A percentile compares a stretch with the other conserved stretches of the same genome.
Conservation (phyloP, 768 basidiomycete genomes). For the Mycena filopes region DNA sequence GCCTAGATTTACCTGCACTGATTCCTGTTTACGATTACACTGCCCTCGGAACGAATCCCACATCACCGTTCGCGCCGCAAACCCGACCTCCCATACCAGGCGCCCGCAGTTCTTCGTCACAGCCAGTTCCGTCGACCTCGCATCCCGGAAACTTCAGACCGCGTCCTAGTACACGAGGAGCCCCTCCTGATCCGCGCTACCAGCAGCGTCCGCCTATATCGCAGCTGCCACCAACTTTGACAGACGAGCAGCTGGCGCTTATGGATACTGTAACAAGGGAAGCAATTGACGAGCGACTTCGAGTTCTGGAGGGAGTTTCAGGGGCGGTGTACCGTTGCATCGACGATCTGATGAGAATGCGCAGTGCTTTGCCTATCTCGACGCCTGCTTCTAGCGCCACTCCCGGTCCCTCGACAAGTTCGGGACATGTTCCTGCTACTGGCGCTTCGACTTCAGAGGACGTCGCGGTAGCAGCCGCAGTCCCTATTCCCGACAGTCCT, state of each 20-base stretch:
- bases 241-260: constrained; percentile 69
- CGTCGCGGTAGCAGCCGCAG: constrained; percentile 10
- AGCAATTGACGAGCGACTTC: constrained; percentile 86
- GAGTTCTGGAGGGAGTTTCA: constrained; percentile 83
- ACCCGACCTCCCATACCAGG: constrained; percentile 19
- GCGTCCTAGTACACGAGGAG: constrained; percentile 23
- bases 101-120: constrained; percentile 13
- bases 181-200: constrained; percentile 26
- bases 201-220: constrained; percentile 32
- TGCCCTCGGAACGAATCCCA: constrained; percentile 26
- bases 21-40: constrained; percentile 47
- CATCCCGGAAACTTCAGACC: constrained; percentile 14
- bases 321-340: constrained; percentile 77
- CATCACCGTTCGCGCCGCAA: constrained; percentile 7
- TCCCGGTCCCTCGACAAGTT: constrained; percentile 25
- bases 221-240: constrained; percentile 59
- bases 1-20: constrained; percentile 38
- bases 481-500: constrained; percentile 21
- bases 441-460: constrained; percentile 6
- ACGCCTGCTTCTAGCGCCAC: constrained; percentile 29
- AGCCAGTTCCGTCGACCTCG: constrained; percentile 1
- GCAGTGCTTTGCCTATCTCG: constrained; percentile 72
- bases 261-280: constrained; percentile 79
- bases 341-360: constrained; percentile 80
- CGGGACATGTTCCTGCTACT: constrained; percentile 4